A percentile compares a stretch with the other conserved stretches of the same genome.
These are phyloP conservation scores for Pyricularia sp. DNA, from an alignment of 2,329 filamentous ascomycete genomes.

Conservation along the genomic window DNA sequence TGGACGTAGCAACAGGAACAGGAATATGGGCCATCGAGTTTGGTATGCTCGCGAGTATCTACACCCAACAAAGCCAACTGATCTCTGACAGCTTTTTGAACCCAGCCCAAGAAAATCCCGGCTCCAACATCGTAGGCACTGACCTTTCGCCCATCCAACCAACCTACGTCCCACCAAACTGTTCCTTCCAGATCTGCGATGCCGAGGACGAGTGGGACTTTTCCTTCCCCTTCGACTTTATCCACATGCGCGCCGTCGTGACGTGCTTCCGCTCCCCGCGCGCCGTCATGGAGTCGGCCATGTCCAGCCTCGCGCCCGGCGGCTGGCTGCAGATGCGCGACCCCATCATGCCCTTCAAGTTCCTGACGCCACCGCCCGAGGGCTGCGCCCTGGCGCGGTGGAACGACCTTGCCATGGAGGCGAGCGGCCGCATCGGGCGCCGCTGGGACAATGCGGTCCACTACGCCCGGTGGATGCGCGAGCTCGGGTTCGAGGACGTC, in stretches of 20 bases:
- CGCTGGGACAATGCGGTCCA: slow-evolving; percentile 13
- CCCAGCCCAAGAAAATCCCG: slow-evolving; percentile 13
- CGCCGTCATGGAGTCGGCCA: slow-evolving; percentile 13
- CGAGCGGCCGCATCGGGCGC: slow-evolving; percentile 12
- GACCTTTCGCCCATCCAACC: slow-evolving; percentile 13
- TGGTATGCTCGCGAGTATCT: not conserved
- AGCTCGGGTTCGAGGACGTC: slow-evolving; percentile 14
- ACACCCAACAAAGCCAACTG: not conserved
- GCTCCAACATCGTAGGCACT: slow-evolving; percentile 8
- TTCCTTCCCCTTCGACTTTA: slow-evolving; percentile 14
- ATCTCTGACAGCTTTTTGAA: not conserved
- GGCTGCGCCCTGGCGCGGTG: slow-evolving; percentile 14
- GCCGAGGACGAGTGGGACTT: slow-evolving; percentile 18
- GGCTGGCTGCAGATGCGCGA: slow-evolving; percentile 18
- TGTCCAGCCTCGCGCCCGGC: slow-evolving; percentile 12
- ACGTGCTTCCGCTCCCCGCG: slow-evolving; percentile 15
- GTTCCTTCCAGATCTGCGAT: slow-evolving; percentile 17
- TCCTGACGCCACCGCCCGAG: slow-evolving; percentile 13
- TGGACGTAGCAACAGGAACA: slow-evolving; percentile 9
- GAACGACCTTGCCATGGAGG: slow-evolving; percentile 13
- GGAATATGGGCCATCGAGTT: slow-evolving; percentile 10
- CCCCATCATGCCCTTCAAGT: slow-evolving; percentile 16
- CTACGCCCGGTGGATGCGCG: slow-evolving; percentile 13
- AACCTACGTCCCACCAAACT: slow-evolving; percentile 12
- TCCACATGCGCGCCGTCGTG: slow-evolving; percentile 16